Evolutionary conservation across 2,329 filamentous ascomycete species (phyloP), one percentile per base, ranked within the genome.

Genomic region (Colletotrichum abscissum): DNA sequence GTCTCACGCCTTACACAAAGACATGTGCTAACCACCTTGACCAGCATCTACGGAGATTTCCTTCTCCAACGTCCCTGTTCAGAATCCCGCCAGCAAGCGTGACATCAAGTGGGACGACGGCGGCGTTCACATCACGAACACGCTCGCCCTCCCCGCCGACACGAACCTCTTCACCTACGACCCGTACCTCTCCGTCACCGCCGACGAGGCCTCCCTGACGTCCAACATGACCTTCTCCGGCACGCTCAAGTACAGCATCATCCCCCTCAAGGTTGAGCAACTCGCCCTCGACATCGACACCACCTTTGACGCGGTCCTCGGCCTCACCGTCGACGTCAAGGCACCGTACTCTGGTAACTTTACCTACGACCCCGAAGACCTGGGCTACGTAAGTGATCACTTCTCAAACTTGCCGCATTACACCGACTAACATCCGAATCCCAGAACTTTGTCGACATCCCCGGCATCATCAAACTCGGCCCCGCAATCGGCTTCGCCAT

Each of bases 241-340:
- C 49, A 75, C 75, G 52, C 65, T 77, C 4, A 75, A 76, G 52
- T 78, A 76, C 74, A 69, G 74, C 54, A 42, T 77, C 58, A 42
- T 76, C 24, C 67, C 72, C 7, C 75, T 71, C 59, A 64, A 52
- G 69, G 74, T 78, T 4, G 74, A 75, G 62, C 64, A 77, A 56
- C 75, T 78, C 54, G 74, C 74, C 42, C 70, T 77, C 69, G 75
- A 78, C 59, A 63, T 78, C 52, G 73, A 77, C 62, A 76, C 77
- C 52, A 72, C 63, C 58, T 75, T 78, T 26, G 62, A 56, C 19
- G 76, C 76, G 54, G 59, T 63, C 49, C 73, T 76, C 24, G 75
- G 74, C 33, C 35, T 77, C 30, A 75, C 75, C 49, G 57, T 78
- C 56, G 76, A 73, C 35, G 58, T 76, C 46, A 73, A 66, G 56